Percentiles rank a stretch among this genome's conserved stretches.
Conservation (phyloP, 345 rosid genomes). For the Nasturtium officinale region DNA sequence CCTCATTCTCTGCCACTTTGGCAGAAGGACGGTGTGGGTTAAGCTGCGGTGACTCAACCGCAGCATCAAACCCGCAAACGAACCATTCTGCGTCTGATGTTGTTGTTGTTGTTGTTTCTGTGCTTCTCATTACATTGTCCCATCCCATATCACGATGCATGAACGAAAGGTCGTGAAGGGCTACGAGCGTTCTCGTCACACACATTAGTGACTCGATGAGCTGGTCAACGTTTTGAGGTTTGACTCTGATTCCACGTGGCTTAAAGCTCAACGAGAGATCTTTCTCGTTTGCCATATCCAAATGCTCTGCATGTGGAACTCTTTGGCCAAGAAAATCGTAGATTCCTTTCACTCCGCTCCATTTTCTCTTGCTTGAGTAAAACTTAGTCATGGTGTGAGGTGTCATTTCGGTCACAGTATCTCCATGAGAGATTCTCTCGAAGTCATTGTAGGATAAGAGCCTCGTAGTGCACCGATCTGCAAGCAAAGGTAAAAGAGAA, state of each 20-base stretch:
- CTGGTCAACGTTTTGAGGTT: constrained; percentile 67
- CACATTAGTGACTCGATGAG: constrained; percentile 78
- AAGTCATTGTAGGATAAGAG: constrained; percentile 65
- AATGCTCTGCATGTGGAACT: constrained; percentile 78
- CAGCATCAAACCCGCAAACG: constrained; percentile 79
- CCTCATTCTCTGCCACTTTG: constrained; percentile 13
- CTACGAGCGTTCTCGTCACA: constrained; percentile 88
- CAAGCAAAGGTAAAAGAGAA: constrained; percentile 69
- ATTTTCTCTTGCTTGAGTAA: constrained; percentile 64
- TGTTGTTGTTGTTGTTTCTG: neutral
- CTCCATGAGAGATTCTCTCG: constrained; percentile 58
- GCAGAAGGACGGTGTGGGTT: constrained; percentile 48
- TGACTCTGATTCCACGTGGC: constrained; percentile 72
- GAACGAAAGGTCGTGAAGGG: constrained; percentile 87
- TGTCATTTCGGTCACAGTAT: constrained; percentile 57
- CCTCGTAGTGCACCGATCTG: constrained; percentile 60
- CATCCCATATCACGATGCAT: constrained; percentile 93
- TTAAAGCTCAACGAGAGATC: constrained; percentile 66
- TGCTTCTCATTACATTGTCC: constrained; percentile 70
- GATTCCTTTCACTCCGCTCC: constrained; percentile 73
- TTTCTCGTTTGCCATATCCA: constrained; percentile 56
- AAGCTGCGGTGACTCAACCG: constrained; percentile 79
- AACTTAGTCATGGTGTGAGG: constrained; percentile 67
- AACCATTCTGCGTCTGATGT: constrained; percentile 76
- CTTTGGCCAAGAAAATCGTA: constrained; percentile 76